These are phyloP conservation scores for Roridomyces roridus DNA, from an alignment of 768 basidiomycete genomes.

Conservation along the genomic window DNA sequence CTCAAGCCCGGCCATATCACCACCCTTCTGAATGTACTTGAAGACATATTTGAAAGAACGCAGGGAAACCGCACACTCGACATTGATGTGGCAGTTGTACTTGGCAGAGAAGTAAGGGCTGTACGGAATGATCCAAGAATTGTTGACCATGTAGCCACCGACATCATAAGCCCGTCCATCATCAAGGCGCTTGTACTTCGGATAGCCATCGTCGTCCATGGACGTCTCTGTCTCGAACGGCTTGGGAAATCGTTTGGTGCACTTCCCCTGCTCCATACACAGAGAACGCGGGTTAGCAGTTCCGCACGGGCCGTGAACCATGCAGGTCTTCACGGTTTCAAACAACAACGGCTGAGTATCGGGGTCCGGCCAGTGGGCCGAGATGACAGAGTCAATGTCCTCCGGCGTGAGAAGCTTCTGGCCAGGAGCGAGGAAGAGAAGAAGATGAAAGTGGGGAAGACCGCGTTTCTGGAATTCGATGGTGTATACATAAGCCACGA, in stretches of 20 bases:
- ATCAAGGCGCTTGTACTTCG: slow-evolving; percentile 34
- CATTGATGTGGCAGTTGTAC: slow-evolving; percentile 49
- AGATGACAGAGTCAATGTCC: slow-evolving; percentile 42
- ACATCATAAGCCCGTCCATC: slow-evolving; percentile 13
- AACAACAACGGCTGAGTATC: slow-evolving; percentile 30
- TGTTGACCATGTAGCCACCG: slow-evolving; percentile 21
- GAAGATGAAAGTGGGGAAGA: slow-evolving; percentile 50
- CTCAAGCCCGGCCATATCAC: not conserved
- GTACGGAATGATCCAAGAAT: slow-evolving; percentile 43
- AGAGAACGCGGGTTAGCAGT: slow-evolving; percentile 18
- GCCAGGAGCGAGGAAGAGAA: slow-evolving; percentile 37
- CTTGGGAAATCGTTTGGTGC: slow-evolving; percentile 46
- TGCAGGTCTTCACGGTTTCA: slow-evolving; percentile 35
- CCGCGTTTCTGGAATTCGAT: slow-evolving; percentile 55
- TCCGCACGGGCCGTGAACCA: slow-evolving; percentile 51
- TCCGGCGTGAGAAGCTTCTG: slow-evolving; percentile 18
- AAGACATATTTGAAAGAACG: slow-evolving; percentile 25
- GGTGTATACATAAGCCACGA: slow-evolving; percentile 36
- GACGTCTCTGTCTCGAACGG: slow-evolving; percentile 35
- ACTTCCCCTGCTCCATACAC: slow-evolving; percentile 45
- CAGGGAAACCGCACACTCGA: slow-evolving; percentile 40
- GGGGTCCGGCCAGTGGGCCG: slow-evolving; percentile 45
- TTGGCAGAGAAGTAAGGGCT: slow-evolving; percentile 33
- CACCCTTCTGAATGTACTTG: not conserved
- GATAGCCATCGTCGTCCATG: slow-evolving; percentile 41